A percentile compares a stretch with the other conserved stretches of the same genome.
phyloP scores from a whole-genome alignment of 257 asterid genomes.

The Verbena officinalis region DNA sequence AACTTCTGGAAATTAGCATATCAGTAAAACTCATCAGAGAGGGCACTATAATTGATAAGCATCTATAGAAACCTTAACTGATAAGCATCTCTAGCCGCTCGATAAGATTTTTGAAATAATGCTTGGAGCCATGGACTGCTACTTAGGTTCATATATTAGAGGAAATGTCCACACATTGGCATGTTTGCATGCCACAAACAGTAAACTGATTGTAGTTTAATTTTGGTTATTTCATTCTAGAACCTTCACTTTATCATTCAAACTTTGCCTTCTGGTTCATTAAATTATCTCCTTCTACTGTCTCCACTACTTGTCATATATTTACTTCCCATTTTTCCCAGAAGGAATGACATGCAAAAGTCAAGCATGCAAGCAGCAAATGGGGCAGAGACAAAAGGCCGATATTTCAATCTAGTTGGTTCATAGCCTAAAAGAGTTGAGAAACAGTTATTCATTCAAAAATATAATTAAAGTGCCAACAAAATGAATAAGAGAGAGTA shows the following conservation, averaged over 20 bases:
- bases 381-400: conserved; percentile 1
- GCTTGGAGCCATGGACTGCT: background rate
- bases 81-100: conserved; percentile 6
- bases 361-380: background rate
- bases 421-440: background rate
- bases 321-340: background rate
- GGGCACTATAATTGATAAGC: background rate
- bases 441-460: background rate
- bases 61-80: background rate
- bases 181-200: background rate
- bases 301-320: background rate
- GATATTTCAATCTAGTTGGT: background rate
- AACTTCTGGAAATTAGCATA: conserved; percentile 3
- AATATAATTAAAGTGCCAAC: background rate
- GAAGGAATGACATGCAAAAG: background rate
- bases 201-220: background rate
- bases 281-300: conserved; percentile 5
- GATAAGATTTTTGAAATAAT: conserved; percentile 1
- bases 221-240: background rate
- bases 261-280: conserved; percentile 3
- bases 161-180: background rate
- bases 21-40: background rate
- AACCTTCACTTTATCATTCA: background rate
- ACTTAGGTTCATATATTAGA: background rate
- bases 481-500: background rate